These are phyloP conservation scores for Mycena polygramma DNA, from an alignment of 768 basidiomycete species.

Conservation along the genomic window DNA sequence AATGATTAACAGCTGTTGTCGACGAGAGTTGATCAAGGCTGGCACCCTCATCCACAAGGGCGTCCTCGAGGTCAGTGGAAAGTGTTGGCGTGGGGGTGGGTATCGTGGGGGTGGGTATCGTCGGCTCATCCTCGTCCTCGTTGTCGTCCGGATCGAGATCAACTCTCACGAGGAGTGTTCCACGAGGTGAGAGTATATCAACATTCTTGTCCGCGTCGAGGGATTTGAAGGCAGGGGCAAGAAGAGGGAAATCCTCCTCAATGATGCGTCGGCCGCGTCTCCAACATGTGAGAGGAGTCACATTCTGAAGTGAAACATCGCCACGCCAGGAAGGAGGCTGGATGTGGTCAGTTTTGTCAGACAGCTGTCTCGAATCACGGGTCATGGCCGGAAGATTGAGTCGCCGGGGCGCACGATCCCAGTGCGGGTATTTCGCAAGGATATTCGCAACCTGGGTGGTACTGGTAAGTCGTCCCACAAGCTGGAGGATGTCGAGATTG, in stretches of 20 bases:
- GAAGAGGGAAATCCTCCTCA: neutral
- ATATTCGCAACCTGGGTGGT: conserved; percentile 51
- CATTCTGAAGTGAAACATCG: conserved; percentile 41
- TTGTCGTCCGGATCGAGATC: conserved; percentile 14
- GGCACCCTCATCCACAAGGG: neutral
- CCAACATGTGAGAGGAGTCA: conserved; percentile 48
- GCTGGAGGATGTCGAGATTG: conserved; percentile 44
- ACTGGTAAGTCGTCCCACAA: conserved; percentile 45
- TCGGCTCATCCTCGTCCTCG: conserved; percentile 9
- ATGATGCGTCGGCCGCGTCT: conserved; percentile 36
- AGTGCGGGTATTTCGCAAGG: conserved; percentile 52
- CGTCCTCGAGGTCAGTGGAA: conserved; percentile 18
- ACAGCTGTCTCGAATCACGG: neutral
- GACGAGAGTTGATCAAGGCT: too few relatives aligned
- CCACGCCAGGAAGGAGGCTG: conserved; percentile 52
- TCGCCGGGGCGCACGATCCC: conserved; percentile 51
- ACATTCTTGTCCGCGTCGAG: conserved; percentile 1
- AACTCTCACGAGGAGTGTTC: neutral
- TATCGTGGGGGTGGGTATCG: too few relatives aligned
- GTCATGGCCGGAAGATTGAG: conserved; percentile 32
- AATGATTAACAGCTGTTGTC: neutral
- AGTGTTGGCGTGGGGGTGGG: too few relatives aligned
- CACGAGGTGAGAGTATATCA: conserved; percentile 9
- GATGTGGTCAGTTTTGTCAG: conserved; percentile 47
- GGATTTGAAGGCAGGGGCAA: neutral